phyloP scores from a whole-genome alignment of 306 rosid species.

The Quercus wislizeni region DNA sequence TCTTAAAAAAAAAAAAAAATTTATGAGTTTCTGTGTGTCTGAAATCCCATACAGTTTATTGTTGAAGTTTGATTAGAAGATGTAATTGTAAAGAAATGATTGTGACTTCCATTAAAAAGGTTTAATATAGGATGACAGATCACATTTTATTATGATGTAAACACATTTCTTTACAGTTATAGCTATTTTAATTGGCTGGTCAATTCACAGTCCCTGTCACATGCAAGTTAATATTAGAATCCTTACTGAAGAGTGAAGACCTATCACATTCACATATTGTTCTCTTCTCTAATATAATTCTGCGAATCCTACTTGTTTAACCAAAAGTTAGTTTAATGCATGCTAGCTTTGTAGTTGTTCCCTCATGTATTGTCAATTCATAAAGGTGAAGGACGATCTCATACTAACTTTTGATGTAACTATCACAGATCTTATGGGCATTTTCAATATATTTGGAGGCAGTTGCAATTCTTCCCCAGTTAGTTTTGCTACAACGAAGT shows the following conservation, averaged over 20 bases:
- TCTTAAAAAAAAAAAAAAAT: no score
- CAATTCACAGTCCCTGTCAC: neutral
- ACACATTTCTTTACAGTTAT: neutral
- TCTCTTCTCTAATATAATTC: neutral
- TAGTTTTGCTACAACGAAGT: slow-evolving; percentile 86
- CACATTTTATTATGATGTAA: neutral
- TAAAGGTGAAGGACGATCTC: neutral
- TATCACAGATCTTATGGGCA: slow-evolving; percentile 80
- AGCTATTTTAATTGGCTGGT: neutral
- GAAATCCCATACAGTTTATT: neutral
- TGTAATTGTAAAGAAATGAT: neutral
- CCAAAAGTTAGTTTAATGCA: neutral
- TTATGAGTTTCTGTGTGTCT: neutral
- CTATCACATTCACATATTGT: neutral
- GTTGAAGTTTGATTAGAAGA: neutral
- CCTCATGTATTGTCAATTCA: neutral
- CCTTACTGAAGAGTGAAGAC: neutral
- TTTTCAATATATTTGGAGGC: slow-evolving; percentile 97
- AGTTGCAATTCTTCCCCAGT: slow-evolving; percentile 81
- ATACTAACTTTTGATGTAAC: slow-evolving; percentile 11
- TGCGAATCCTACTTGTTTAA: neutral
- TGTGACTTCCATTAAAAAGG: neutral
- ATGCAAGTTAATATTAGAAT: neutral
- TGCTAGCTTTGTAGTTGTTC: slow-evolving; percentile 18
- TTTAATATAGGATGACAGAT: neutral